These are phyloP conservation scores for Paxillus involutus DNA, from an alignment of 768 basidiomycete species.

Conservation along the genomic window DNA sequence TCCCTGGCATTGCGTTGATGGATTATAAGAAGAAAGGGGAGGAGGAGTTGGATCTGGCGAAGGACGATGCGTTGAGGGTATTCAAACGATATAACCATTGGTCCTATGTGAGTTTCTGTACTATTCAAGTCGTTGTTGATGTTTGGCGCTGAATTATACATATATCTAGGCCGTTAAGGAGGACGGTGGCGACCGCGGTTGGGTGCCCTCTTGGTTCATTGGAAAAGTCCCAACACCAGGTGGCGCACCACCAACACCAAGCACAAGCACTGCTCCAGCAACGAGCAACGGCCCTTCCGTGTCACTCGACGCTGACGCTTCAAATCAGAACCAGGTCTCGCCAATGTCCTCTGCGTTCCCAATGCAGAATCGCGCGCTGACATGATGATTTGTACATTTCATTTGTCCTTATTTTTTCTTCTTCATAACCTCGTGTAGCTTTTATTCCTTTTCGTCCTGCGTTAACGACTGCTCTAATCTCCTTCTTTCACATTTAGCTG, in stretches of 20 bases:
- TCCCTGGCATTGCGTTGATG: constrained; percentile 95
- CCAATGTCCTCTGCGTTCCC: constrained; percentile 88
- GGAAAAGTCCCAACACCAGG: constrained; percentile 67
- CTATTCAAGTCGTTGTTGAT: not conserved
- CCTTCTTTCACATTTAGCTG: constrained; percentile 22
- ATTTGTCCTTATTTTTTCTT: not conserved
- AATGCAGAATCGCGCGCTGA: constrained; percentile 20
- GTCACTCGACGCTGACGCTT: constrained; percentile 36
- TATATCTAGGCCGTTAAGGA: constrained; percentile 82
- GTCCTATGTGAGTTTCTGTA: constrained; percentile 69
- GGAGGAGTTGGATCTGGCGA: constrained; percentile 86
- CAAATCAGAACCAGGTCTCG: constrained; percentile 53
- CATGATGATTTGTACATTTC: constrained; percentile 16
- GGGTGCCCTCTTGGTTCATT: constrained; percentile 98
- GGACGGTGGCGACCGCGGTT: constrained; percentile 89
- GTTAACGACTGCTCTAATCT: constrained; percentile 11
- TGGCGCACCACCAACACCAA: constrained; percentile 47
- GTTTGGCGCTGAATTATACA: constrained; percentile 11
- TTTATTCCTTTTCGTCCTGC: constrained; percentile 14
- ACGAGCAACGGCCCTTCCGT: constrained; percentile 27
- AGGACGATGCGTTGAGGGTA: constrained; percentile 86
- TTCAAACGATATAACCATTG: constrained; percentile 99
- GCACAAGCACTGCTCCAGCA: constrained; percentile 42
- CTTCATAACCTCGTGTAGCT: constrained; percentile 19
- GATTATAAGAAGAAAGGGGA: constrained; percentile 93